phyloP scores from a whole-genome alignment of 1,284 basidiomycete genomes.

The Pascua guehoae region DNA sequence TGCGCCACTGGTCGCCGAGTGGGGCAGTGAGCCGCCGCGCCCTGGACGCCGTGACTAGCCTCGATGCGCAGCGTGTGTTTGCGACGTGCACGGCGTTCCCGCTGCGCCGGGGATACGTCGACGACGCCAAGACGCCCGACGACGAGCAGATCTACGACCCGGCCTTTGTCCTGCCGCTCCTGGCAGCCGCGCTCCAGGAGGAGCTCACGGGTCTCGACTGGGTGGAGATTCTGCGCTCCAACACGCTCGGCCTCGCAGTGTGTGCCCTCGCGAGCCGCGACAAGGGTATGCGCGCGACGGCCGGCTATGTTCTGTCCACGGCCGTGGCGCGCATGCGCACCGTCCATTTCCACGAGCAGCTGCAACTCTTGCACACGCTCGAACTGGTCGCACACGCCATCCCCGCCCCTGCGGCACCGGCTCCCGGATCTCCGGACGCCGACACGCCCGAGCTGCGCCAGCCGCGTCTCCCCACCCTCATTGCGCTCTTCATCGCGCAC shows the following conservation, averaged over 20 bases:
- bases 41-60: conserved; percentile 63
- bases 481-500: conserved; percentile 74
- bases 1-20: conserved; percentile 59
- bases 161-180: conserved; percentile 67
- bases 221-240: conserved; percentile 80
- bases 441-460: conserved; percentile 34
- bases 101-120: conserved; percentile 23
- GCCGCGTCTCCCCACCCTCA: conserved; percentile 60
- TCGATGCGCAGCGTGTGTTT: conserved; percentile 68
- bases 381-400: conserved; percentile 64
- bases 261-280: conserved; percentile 70
- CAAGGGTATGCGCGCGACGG: conserved; percentile 57
- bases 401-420: conserved; percentile 29
- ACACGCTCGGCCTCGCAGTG: conserved; percentile 70
- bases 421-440: not conserved
- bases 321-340: conserved; percentile 1
- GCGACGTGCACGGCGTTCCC: conserved; percentile 73
- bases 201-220: conserved; percentile 65
- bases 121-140: conserved; percentile 25
- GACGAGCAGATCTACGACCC: conserved; percentile 69
- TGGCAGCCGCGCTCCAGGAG: conserved; percentile 61
- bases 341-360: conserved; percentile 68
- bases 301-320: conserved; percentile 37
- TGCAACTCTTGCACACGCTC: conserved; percentile 72
- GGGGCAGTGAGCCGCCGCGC: conserved; percentile 52